Base-by-base conservation (phyloP, 2,329 filamentous ascomycete genomes). In the Penicillium sp. region DNA sequence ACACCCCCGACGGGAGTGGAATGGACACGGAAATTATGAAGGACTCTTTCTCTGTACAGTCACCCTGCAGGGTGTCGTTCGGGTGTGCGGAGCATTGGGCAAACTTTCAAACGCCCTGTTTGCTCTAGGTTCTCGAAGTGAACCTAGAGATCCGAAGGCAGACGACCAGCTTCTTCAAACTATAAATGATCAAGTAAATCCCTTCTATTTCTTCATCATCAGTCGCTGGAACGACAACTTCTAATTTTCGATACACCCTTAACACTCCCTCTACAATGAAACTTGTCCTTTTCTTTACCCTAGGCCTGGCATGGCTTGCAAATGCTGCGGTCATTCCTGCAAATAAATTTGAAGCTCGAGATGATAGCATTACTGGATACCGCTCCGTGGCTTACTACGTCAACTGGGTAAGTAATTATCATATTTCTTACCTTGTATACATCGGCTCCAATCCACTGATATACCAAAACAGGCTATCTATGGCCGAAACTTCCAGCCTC, bases 401-500 rank as follows among this genome's bases (percentile, higher is more conserved):
- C 27, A 78, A 80, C 62, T 80, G 77, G 78, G 78, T 77, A 39
- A 42, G 68, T 60, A 45, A 25, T n/a, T 3, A 13, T 9, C 6
- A 27, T 9, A 3, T 9, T 19, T n/a, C 9, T 21, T 9, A 25
- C 31, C 13, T 11, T 23, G 7, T 2, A 5, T n/a, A 21, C 2
- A 25, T 23, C n/a, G 14, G 11, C 21, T 14, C 13, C 8, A 16
- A 14, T 23, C 39, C 19, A 42, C 10, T 42, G 19, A 42, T 9
- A 13, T 6, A 21, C 10, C 9, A 42, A 23, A 42, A 1, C 44
- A 81, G 91, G 91, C 90, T 62, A 93, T 96, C 65, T 97, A 97
- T 75, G 91, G 81, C 35, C 86, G 93, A 54, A 89, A 93, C 67
- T 90, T 93, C 71, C 83, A 87, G 13, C 92, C 93, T 0, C 89